phyloP scores from a whole-genome alignment of 371 early-diverging fungal genomes.

The Lichtheimia ornata region DNA sequence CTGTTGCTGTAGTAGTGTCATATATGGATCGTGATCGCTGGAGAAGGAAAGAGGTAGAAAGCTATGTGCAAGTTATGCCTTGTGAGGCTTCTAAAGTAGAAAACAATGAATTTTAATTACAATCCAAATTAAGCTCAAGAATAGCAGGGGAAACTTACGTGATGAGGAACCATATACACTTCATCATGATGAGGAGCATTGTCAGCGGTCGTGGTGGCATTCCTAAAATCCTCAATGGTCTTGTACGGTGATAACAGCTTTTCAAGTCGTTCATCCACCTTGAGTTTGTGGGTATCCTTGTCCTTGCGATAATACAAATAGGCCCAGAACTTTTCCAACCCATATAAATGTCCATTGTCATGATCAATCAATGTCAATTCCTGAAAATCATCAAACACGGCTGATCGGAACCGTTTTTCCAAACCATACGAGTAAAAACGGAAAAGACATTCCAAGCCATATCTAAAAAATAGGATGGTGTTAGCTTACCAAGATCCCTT shows the following conservation, averaged over 20 bases:
- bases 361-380: slow-evolving; percentile 76
- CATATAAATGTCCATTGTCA: slow-evolving; percentile 77
- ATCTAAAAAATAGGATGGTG: slow-evolving; percentile 74
- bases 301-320: slow-evolving; percentile 89
- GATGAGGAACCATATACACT: slow-evolving; percentile 41
- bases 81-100: too few species aligned
- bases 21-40: too few species aligned
- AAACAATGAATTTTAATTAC: neutral
- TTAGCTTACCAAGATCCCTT: neutral
- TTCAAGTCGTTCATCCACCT: slow-evolving; percentile 62
- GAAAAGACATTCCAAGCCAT: slow-evolving; percentile 95
- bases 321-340: slow-evolving; percentile 96
- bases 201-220: slow-evolving; percentile 9
- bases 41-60: too few species aligned
- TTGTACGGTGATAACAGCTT: slow-evolving; percentile 66
- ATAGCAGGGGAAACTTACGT: slow-evolving; percentile 9
- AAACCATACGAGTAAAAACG: slow-evolving; percentile 97
- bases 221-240: slow-evolving; percentile 73
- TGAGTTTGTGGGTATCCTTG: slow-evolving; percentile 68
- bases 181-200: slow-evolving; percentile 19
- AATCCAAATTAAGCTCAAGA: neutral
- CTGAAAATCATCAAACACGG: slow-evolving; percentile 89
- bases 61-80: too few species aligned
- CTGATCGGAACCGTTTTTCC: slow-evolving; percentile 83
- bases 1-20: too few species aligned